These are phyloP conservation scores for Leptographium wingfieldii DNA, from an alignment of 2,329 filamentous ascomycete genomes.

Conservation along the genomic window DNA sequence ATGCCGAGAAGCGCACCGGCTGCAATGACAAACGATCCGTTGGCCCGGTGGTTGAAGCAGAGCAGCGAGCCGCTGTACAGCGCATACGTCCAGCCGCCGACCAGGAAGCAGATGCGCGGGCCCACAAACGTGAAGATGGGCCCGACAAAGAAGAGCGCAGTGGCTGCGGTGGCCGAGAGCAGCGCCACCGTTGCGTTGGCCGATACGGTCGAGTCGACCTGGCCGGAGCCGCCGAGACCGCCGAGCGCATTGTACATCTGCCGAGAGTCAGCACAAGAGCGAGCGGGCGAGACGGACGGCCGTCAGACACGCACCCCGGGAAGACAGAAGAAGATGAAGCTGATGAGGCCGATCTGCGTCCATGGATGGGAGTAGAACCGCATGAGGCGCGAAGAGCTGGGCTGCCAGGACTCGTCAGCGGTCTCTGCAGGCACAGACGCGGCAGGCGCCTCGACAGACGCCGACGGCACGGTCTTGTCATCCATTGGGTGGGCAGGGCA, in stretches of 20 bases:
- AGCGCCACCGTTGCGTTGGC: conserved; percentile 32
- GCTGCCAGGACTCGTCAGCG: background rate
- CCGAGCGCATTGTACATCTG: conserved; percentile 34
- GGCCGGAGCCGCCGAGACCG: conserved; percentile 31
- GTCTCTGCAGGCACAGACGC: background rate
- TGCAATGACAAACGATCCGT: conserved; percentile 30
- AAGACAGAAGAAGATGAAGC: conserved; percentile 35
- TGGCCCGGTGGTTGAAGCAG: conserved; percentile 29
- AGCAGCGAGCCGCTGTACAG: conserved; percentile 31
- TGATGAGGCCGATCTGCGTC: conserved; percentile 35
- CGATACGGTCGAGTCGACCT: conserved; percentile 31
- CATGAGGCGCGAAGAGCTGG: background rate
- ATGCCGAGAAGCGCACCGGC: conserved; percentile 31
- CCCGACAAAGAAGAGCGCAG: conserved; percentile 30
- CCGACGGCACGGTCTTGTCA: background rate
- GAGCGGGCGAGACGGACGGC: background rate
- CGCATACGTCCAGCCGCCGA: conserved; percentile 33
- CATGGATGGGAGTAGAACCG: conserved; percentile 21
- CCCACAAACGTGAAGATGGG: conserved; percentile 30
- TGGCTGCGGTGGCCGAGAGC: conserved; percentile 27
- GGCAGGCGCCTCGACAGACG: background rate
- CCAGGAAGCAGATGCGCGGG: conserved; percentile 26
- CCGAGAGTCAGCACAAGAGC: background rate
- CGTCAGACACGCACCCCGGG: conserved; percentile 17
- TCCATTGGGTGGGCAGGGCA: background rate